Conservation (phyloP, 305 asterid species). For the Solanum hybrid region DNA sequence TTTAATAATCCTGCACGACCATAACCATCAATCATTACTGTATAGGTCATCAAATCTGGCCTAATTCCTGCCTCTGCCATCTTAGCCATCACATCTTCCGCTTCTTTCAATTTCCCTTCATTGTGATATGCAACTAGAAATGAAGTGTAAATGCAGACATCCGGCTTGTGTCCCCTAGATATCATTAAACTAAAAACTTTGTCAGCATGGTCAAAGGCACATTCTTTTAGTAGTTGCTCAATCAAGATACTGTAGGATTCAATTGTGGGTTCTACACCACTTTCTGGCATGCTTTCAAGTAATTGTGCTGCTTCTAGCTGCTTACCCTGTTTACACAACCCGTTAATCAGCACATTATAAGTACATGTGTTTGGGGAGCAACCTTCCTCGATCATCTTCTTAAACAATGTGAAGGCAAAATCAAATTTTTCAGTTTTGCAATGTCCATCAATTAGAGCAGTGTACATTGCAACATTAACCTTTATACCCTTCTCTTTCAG, state of each 20-base stretch:
- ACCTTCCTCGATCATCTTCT: conserved; percentile 44
- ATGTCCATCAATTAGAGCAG: conserved; percentile 60
- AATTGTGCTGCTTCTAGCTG: conserved; percentile 42
- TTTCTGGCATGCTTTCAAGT: conserved; percentile 43
- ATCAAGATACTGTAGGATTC: conserved; percentile 58
- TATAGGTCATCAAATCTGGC: conserved; percentile 61
- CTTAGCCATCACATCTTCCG: conserved; percentile 48
- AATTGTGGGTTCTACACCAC: conserved; percentile 46
- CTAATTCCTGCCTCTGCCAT: conserved; percentile 46
- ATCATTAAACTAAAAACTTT: conserved; percentile 37
- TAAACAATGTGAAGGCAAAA: conserved; percentile 39
- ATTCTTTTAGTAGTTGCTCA: conserved; percentile 56
- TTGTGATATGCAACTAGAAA: conserved; percentile 74
- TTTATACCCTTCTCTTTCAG: conserved; percentile 42
- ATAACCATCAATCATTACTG: conserved; percentile 69
- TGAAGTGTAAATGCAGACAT: conserved; percentile 67
- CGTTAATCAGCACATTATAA: conserved; percentile 55
- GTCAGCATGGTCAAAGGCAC: conserved; percentile 50
- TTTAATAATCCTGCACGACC: conserved; percentile 51
- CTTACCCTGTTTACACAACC: conserved; percentile 51
- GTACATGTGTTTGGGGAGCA: conserved; percentile 49
- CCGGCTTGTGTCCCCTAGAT: conserved; percentile 52
- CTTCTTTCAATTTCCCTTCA: conserved; percentile 64
- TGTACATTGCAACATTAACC: conserved; percentile 47
- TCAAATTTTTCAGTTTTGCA: conserved; percentile 42